A percentile compares a stretch with the other conserved stretches of the same genome.
phyloP scores from a whole-genome alignment of 495 filamentous ascomycete species.

The Paragyromitra xinjiangensis region DNA sequence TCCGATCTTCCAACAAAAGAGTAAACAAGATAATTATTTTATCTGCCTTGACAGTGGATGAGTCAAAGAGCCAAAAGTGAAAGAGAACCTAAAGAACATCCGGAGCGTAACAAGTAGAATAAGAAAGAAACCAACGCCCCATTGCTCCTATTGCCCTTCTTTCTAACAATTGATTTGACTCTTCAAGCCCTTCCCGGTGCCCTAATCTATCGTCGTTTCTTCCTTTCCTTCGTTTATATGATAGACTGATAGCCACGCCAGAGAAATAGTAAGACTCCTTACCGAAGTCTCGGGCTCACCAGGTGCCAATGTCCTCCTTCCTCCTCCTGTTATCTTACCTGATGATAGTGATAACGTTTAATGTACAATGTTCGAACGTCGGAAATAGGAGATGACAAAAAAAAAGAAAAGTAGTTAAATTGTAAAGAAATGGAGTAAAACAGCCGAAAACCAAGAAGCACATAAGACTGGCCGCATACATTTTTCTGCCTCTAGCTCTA shows the following conservation, averaged over 20 bases:
- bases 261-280: constrained; percentile 23
- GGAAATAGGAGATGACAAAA: constrained; percentile 21
- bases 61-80: constrained; percentile 1
- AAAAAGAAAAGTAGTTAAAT: constrained; percentile 33
- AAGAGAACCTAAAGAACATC: constrained; percentile 14
- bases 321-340: constrained; percentile 19
- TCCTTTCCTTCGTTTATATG: constrained; percentile 42
- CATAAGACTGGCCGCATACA: constrained; percentile 7
- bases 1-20: not conserved
- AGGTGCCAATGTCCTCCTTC: constrained; percentile 7
- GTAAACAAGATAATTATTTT: not conserved
- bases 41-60: not conserved
- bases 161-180: constrained; percentile 42
- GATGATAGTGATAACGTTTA: constrained; percentile 31
- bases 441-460: constrained; percentile 10
- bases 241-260: constrained; percentile 26
- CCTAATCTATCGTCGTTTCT: constrained; percentile 38
- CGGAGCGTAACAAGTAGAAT: constrained; percentile 22
- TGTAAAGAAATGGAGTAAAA: constrained; percentile 26
- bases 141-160: constrained; percentile 49
- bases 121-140: constrained; percentile 51
- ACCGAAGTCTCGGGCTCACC: constrained; percentile 17
- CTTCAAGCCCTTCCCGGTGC: constrained; percentile 25
- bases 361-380: constrained; percentile 41
- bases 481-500: constrained; percentile 35